phyloP scores from a whole-genome alignment of 1,139 yeast species.

The Zygosaccharomyces sapae region DNA sequence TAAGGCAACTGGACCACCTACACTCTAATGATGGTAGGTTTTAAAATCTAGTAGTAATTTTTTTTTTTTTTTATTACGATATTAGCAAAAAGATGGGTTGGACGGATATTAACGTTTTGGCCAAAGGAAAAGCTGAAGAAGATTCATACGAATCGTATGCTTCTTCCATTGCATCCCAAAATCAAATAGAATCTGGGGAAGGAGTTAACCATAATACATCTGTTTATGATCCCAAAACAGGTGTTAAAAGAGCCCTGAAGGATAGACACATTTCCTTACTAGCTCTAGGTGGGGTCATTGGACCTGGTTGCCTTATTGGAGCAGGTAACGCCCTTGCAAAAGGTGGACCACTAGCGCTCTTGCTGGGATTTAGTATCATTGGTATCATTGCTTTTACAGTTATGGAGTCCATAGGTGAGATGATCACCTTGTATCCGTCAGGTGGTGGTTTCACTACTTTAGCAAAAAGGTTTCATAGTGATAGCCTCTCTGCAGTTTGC shows the following conservation, averaged over 20 bases:
- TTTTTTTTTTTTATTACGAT: not conserved
- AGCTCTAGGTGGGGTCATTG: conserved; percentile 59
- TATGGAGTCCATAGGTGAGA: conserved; percentile 61
- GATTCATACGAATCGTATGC: not conserved
- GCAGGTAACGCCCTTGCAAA: conserved; percentile 53
- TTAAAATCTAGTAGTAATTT: not conserved
- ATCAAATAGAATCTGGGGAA: not conserved
- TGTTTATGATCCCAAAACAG: conserved; percentile 6
- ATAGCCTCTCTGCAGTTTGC: conserved; percentile 58
- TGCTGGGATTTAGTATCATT: conserved; percentile 48
- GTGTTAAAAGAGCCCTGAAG: conserved; percentile 40
- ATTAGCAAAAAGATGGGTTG: not conserved
- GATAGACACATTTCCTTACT: conserved; percentile 57
- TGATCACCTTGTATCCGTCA: conserved; percentile 61
- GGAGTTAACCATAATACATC: not conserved
- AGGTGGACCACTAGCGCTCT: conserved; percentile 54
- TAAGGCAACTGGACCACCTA: not conserved
- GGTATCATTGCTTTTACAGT: conserved; percentile 55
- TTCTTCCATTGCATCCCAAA: not conserved
- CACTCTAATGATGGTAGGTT: not conserved
- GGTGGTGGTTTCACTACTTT: conserved; percentile 64
- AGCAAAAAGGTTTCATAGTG: conserved; percentile 57
- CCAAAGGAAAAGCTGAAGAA: not conserved
- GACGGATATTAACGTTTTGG: conserved; percentile 1
- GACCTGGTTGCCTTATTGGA: conserved; percentile 59